Evolutionary conservation across 495 filamentous ascomycete species (phyloP), one percentile per base, ranked within the genome.

Genomic region (Xylaria cubensis): DNA sequence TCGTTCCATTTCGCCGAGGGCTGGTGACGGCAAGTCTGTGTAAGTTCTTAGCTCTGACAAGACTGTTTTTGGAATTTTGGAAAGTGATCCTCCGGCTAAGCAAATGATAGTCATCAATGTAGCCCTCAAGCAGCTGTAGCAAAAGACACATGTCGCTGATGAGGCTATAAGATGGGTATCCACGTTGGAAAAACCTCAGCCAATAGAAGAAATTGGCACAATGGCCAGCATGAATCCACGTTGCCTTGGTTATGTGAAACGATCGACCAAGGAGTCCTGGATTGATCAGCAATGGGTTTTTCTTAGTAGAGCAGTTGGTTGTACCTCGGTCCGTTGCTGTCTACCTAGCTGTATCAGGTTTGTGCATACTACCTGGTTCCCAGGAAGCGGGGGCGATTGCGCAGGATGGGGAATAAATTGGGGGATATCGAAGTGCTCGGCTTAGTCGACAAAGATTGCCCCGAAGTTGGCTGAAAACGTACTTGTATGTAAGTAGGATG

Each of bases 381-480:
- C 21, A 6, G 65, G 48, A 67, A 67, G 65, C 46, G 48, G 46
- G 64, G 65, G 34, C 44, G 46, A 19, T 62, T 9, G 32, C 64
- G 32, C 39, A 44, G 21, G 9, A 53, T 36, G n/a, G 44, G 46
- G 39, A 44, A 63, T 44, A 21, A 42, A 24, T 26, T 17, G n/a
- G 41, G 44, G 41, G 44, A 48, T 50, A 64, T 64, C 62, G 19
- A 17, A 17, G 24, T 29, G 3, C 41, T 48, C 24, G n/a, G 24
- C 39, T n/a, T 34, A 12, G 24, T 46, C 26, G 59, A 44, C 10
- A n/a, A 46, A n/a, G 21, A 10, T 29, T 46, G 19, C 62, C 63
- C 42, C 39, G 26, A 34, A 65, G 12, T 17, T 17, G 26, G 17
- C 4, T 19, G 29, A 19, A 29, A 64, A 15, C 5, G n/a, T n/a